phyloP scores from a whole-genome alignment of 495 filamentous ascomycete species.

The Aspergillus taichungensis region DNA sequence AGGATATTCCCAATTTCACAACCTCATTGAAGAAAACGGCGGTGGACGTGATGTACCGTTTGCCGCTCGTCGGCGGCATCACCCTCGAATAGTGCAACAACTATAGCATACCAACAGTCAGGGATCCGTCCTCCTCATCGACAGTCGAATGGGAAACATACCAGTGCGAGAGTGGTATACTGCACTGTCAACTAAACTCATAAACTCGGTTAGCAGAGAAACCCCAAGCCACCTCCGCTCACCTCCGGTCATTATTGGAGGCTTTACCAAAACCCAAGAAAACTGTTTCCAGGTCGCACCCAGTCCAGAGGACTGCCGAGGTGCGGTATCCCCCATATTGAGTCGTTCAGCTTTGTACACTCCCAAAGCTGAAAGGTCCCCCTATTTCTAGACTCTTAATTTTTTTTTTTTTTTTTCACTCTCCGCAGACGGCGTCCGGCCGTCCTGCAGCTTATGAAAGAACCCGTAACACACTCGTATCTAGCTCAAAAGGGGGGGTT shows the following conservation, averaged over 20 bases:
- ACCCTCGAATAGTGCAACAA: constrained; percentile 88
- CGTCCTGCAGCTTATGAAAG: neutral
- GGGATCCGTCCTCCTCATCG: neutral
- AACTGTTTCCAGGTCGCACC: constrained; percentile 68
- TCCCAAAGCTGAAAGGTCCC: too few species aligned
- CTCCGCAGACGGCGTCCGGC: too few species aligned
- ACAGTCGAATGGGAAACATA: constrained; percentile 14
- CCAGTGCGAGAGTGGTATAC: constrained; percentile 34
- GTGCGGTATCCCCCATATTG: constrained; percentile 30
- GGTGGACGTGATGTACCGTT: constrained; percentile 86
- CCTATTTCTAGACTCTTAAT: too few species aligned
- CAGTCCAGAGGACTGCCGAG: constrained; percentile 35
- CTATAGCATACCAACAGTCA: constrained; percentile 30
- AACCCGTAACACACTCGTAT: neutral
- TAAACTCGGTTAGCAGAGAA: constrained; percentile 12
- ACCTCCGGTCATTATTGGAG: neutral
- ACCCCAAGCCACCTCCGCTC: neutral
- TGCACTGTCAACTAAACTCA: constrained; percentile 29
- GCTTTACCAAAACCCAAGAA: constrained; percentile 66
- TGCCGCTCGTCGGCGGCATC: constrained; percentile 74
- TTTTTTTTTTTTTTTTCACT: too few species aligned
- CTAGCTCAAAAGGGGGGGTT: neutral
- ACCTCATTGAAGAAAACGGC: constrained; percentile 93
- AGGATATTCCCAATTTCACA: constrained; percentile 75
- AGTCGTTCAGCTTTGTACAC: neutral